Evolutionary conservation across 306 rosid species (phyloP).

Genomic region (Trichosanthes truncata): DNA sequence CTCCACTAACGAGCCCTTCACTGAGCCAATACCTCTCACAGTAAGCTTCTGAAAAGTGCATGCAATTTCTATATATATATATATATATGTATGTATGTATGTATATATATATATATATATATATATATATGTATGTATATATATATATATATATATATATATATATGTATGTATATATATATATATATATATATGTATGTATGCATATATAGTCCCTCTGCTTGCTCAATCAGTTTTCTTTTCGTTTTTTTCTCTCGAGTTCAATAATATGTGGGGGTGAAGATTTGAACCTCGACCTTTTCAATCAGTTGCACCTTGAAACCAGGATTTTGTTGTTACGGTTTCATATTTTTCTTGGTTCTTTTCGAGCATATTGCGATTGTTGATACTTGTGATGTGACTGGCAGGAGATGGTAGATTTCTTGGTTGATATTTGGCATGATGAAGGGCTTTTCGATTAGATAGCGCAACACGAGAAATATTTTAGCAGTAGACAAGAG

Average conservation of each 20-base stretch:
- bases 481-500: not conserved
- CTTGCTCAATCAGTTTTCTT: not conserved
- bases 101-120: too few species aligned
- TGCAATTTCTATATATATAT: not conserved
- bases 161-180: too few species aligned
- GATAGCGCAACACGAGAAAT: not conserved
- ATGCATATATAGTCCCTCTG: too few species aligned
- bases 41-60: constrained; percentile 36
- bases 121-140: too few species aligned
- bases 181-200: too few species aligned
- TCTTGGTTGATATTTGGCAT: constrained; percentile 83
- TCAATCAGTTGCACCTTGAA: not conserved
- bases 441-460: constrained; percentile 77
- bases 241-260: too few species aligned
- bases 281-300: too few species aligned
- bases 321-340: not conserved
- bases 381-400: not conserved
- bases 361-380: not conserved
- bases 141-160: too few species aligned
- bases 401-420: constrained; percentile 98
- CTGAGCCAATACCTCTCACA: constrained; percentile 72
- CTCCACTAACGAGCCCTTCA: constrained; percentile 57
- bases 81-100: too few species aligned
- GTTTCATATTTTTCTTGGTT: not conserved
- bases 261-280: too few species aligned